A percentile compares a stretch with the other conserved stretches of the same genome.
phyloP scores from a whole-genome alignment of 2,329 filamentous ascomycete species.

The Cucurbitaria berberidis region DNA sequence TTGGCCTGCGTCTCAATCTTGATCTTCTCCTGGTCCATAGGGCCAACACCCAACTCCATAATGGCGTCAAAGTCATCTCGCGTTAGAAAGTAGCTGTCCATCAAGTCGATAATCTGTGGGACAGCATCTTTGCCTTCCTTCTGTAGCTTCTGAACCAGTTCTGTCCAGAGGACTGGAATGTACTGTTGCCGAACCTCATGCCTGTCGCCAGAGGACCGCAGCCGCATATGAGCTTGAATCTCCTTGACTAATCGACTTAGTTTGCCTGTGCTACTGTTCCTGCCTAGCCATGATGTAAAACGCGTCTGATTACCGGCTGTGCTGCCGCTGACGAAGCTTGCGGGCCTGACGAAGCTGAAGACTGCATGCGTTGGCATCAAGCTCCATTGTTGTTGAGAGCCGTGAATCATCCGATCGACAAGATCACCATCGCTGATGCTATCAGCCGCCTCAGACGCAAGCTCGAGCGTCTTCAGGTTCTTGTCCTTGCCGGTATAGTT shows the following conservation, averaged over 20 bases:
- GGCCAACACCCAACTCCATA: slow-evolving; percentile 86
- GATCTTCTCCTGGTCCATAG: slow-evolving; percentile 75
- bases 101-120: slow-evolving; percentile 83
- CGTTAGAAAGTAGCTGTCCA: slow-evolving; percentile 97
- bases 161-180: slow-evolving; percentile 83
- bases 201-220: slow-evolving; percentile 86
- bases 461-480: slow-evolving; percentile 81
- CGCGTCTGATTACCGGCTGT: slow-evolving; percentile 68
- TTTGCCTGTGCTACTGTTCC: slow-evolving; percentile 81
- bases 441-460: slow-evolving; percentile 85
- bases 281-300: slow-evolving; percentile 93
- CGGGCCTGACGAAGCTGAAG: slow-evolving; percentile 91
- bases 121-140: slow-evolving; percentile 82
- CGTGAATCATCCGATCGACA: slow-evolving; percentile 97
- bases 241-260: slow-evolving; percentile 85
- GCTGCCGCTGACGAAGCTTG: slow-evolving; percentile 84
- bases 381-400: slow-evolving; percentile 97
- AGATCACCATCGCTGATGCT: slow-evolving; percentile 98
- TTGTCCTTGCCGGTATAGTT: slow-evolving; percentile 70
- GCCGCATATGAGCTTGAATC: slow-evolving; percentile 95
- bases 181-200: slow-evolving; percentile 96
- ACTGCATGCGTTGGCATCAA: slow-evolving; percentile 96
- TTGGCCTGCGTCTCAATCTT: slow-evolving; percentile 87
- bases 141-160: slow-evolving; percentile 75
- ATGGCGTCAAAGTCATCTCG: slow-evolving; percentile 94